phyloP scores from a whole-genome alignment of 805 yeast genomes.

The Yamadazyma sp. region DNA sequence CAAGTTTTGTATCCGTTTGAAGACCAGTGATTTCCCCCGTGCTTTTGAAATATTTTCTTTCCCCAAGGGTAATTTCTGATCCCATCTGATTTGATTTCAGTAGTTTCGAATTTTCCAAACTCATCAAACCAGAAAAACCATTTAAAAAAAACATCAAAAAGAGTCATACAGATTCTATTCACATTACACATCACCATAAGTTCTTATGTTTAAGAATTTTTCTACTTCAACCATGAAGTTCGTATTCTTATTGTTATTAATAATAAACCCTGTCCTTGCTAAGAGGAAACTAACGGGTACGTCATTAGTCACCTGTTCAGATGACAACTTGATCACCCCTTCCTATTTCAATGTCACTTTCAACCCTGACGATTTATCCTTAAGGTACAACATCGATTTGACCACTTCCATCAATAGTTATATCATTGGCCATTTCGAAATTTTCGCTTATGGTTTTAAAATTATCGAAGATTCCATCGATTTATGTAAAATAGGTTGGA shows the following conservation, averaged over 20 bases:
- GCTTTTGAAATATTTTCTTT: no score
- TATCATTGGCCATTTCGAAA: constrained; percentile 65
- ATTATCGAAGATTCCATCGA: constrained; percentile 58
- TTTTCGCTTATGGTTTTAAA: constrained; percentile 83
- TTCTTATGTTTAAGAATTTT: not conserved
- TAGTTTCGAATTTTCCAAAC: no score
- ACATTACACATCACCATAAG: no score
- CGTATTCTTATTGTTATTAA: constrained; percentile 1
- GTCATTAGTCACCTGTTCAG: constrained; percentile 86
- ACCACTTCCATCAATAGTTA: constrained; percentile 65
- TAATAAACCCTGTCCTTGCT: constrained; percentile 10
- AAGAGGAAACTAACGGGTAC: constrained; percentile 48
- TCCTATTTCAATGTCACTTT: constrained; percentile 71
- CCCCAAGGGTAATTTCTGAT: no score
- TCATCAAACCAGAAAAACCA: no score
- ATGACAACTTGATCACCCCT: constrained; percentile 69
- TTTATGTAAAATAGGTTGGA: constrained; percentile 68
- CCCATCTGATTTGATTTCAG: no score
- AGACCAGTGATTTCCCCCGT: no score
- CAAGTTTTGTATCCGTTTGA: no score
- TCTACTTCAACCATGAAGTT: constrained; percentile 3
- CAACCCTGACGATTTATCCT: constrained; percentile 65
- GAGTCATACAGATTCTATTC: no score
- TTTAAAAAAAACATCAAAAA: no score
- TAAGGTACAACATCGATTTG: constrained; percentile 68